Percentiles rank a stretch among this genome's conserved stretches.
Evolutionary conservation across 495 filamentous ascomycete genomes (phyloP).

Genomic region (Collariella sp.): DNA sequence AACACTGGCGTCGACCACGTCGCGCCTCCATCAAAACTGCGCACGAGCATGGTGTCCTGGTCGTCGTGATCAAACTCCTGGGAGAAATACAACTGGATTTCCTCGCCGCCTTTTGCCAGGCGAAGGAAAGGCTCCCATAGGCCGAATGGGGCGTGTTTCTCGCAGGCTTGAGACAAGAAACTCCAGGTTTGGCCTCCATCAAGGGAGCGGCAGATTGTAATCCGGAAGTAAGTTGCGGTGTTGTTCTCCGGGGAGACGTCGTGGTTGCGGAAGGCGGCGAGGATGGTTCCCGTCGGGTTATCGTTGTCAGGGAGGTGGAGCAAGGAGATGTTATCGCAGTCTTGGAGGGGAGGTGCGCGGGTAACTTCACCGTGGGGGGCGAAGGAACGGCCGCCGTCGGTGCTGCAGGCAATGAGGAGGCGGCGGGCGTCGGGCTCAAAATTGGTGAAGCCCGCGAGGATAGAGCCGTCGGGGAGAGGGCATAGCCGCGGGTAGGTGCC

Average conservation of each 20-base stretch:
- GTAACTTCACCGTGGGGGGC: slow-evolving; percentile 26
- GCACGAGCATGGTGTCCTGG: slow-evolving; percentile 52
- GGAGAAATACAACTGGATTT: slow-evolving; percentile 49
- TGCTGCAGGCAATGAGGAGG: slow-evolving; percentile 36
- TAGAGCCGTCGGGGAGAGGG: slow-evolving; percentile 37
- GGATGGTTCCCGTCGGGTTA: slow-evolving; percentile 27
- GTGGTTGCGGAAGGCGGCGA: slow-evolving; percentile 59
- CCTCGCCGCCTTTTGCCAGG: slow-evolving; percentile 29
- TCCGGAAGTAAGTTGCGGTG: slow-evolving; percentile 47
- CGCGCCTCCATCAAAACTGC: slow-evolving; percentile 46
- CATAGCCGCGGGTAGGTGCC: slow-evolving; percentile 48
- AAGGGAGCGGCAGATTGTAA: slow-evolving; percentile 49
- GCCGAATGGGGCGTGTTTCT: slow-evolving; percentile 29
- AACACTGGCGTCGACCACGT: slow-evolving; percentile 38
- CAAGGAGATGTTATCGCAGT: slow-evolving; percentile 54
- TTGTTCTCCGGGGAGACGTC: slow-evolving; percentile 30
- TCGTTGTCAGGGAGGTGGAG: slow-evolving; percentile 42
- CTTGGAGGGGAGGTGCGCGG: slow-evolving; percentile 25
- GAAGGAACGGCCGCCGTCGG: slow-evolving; percentile 37
- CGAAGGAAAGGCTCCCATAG: slow-evolving; percentile 59
- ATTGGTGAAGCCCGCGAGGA: slow-evolving; percentile 40
- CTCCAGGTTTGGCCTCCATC: slow-evolving; percentile 48
- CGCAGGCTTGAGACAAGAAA: slow-evolving; percentile 45
- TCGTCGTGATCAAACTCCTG: slow-evolving; percentile 28
- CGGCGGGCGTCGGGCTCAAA: slow-evolving; percentile 26